Evolutionary conservation across 2,329 filamentous ascomycete genomes (phyloP).

Genomic region (Teratosphaeria destructans): DNA sequence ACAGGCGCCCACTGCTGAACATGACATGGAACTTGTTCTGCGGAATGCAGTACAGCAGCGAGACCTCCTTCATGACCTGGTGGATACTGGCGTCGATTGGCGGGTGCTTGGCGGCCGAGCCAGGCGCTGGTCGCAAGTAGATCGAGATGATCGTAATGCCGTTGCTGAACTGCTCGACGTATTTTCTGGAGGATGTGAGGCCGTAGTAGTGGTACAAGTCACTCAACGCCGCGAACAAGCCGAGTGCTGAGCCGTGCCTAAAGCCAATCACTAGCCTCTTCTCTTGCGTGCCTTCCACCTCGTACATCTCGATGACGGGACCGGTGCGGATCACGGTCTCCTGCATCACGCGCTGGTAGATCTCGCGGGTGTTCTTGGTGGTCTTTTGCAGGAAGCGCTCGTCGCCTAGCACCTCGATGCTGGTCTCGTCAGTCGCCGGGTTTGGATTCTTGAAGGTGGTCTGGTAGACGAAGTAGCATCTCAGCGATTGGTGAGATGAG

Average conservation of each 20-base stretch:
- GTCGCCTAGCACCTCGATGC: constrained; percentile 84
- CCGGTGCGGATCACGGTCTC: constrained; percentile 75
- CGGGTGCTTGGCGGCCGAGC: constrained; percentile 50
- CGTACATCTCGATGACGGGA: constrained; percentile 95
- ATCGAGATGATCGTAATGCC: constrained; percentile 95
- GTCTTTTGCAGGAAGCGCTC: constrained; percentile 92
- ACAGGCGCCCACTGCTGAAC: constrained; percentile 77
- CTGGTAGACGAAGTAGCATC: constrained; percentile 98
- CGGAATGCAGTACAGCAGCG: constrained; percentile 91
- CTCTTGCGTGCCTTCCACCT: constrained; percentile 82
- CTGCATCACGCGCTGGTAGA: constrained; percentile 90
- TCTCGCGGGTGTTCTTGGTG: constrained; percentile 85
- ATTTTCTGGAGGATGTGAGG: constrained; percentile 90
- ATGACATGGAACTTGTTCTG: constrained; percentile 91
- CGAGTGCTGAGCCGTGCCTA: constrained; percentile 81
- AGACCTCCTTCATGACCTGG: constrained; percentile 98
- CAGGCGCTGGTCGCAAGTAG: constrained; percentile 68
- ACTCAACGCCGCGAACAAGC: constrained; percentile 88
- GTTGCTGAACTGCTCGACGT: constrained; percentile 96
- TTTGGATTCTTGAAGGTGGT: constrained; percentile 75
- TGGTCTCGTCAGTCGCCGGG: constrained; percentile 66
- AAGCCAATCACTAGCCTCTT: constrained; percentile 93
- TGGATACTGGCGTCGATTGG: constrained; percentile 91
- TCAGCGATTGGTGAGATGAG: constrained; percentile 72
- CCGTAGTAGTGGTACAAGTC: constrained; percentile 99